Percentiles rank a stretch among this genome's conserved stretches.
Evolutionary conservation across 2,329 filamentous ascomycete species (phyloP).

Genomic region (Pseudopithomyces maydicus): DNA sequence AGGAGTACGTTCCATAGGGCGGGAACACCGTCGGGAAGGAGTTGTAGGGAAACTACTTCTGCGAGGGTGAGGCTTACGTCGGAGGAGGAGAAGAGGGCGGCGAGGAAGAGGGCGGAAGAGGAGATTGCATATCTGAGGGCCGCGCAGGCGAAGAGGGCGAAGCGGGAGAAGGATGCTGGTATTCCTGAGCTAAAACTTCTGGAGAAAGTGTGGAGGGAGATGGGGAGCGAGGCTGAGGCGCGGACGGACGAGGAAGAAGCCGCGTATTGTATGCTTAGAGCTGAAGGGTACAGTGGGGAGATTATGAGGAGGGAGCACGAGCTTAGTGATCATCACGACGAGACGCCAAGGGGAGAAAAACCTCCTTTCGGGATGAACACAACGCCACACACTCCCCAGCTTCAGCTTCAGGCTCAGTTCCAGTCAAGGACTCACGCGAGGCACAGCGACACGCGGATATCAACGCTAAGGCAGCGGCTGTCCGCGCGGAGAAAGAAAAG

Average conservation of each 20-base stretch:
- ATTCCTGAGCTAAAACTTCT: slow-evolving; percentile 13
- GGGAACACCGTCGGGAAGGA: not conserved
- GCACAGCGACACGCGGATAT: slow-evolving; percentile 14
- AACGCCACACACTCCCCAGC: no score
- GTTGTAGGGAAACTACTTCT: no score
- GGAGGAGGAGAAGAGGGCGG: slow-evolving; percentile 14
- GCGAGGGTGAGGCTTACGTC: slow-evolving; percentile 14
- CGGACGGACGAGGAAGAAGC: no score
- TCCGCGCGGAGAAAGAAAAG: slow-evolving; percentile 16
- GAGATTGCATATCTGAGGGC: slow-evolving; percentile 18
- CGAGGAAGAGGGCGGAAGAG: slow-evolving; percentile 15
- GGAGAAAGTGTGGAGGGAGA: slow-evolving; percentile 17
- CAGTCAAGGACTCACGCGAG: slow-evolving; percentile 12
- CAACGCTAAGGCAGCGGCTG: slow-evolving; percentile 17
- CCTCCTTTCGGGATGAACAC: no score
- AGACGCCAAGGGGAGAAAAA: no score
- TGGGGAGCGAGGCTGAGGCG: no score
- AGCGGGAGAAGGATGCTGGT: slow-evolving; percentile 12
- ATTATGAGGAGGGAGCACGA: no score
- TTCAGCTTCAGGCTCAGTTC: slow-evolving; percentile 7
- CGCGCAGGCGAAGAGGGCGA: slow-evolving; percentile 15
- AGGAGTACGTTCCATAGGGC: slow-evolving; percentile 12
- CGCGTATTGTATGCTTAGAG: no score
- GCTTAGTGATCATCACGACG: no score
- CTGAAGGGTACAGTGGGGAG: no score